Percentiles rank a stretch among this genome's conserved stretches.
Conservation (phyloP, 192 early-diverging fungal genomes). For the Backusella circina region DNA sequence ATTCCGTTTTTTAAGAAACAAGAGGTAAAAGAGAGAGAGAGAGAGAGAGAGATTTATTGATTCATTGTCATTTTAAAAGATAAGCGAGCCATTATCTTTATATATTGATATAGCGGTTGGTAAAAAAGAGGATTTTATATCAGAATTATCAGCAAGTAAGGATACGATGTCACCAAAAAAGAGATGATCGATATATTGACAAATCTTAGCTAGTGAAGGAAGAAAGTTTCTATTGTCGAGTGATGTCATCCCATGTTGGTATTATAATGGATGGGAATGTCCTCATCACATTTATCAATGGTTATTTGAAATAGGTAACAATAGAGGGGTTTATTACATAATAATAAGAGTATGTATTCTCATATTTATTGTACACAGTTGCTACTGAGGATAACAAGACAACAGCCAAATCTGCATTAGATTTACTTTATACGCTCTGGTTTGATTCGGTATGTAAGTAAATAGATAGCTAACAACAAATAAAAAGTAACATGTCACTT, state of each 20-base stretch:
- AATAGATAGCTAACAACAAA: neutral
- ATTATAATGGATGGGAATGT: conserved; percentile 11
- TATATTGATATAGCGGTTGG: neutral
- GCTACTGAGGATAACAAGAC: neutral
- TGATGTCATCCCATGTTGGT: conserved; percentile 3
- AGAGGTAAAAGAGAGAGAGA: neutral
- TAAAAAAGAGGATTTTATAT: neutral
- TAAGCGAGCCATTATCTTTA: neutral
- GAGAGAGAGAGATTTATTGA: neutral
- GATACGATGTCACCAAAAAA: neutral
- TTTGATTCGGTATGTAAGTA: neutral
- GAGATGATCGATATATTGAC: no score
- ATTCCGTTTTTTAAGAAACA: neutral
- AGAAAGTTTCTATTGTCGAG: conserved; percentile 7
- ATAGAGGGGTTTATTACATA: no score
- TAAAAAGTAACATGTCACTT: neutral
- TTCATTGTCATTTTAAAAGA: neutral
- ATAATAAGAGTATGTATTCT: neutral
- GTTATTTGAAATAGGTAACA: conserved; percentile 8
- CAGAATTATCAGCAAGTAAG: conserved; percentile 7
- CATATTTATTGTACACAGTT: neutral
- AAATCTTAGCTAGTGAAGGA: neutral
- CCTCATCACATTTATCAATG: conserved; percentile 7
- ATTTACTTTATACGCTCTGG: neutral
- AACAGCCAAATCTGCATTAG: neutral